Evolutionary conservation across 805 yeast genomes (phyloP).

Genomic region (Metahyphopichia silvanorum): DNA sequence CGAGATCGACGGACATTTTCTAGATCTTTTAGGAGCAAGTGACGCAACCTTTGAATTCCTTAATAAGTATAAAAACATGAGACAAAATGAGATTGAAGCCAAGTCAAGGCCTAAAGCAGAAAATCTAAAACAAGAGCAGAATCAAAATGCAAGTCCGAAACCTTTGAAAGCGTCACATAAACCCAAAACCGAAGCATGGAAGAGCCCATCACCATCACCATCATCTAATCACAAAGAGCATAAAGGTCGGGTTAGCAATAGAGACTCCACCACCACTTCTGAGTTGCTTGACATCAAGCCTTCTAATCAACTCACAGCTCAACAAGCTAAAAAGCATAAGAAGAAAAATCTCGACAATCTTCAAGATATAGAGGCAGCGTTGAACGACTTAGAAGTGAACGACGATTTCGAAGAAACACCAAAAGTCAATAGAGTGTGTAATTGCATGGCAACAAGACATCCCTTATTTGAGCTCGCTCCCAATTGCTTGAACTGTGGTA

Average conservation of each 20-base stretch:
- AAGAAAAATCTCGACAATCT: constrained; percentile 53
- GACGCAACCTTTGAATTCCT: constrained; percentile 50
- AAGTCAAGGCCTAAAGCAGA: constrained; percentile 7
- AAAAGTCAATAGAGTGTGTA: constrained; percentile 44
- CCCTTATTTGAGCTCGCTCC: constrained; percentile 89
- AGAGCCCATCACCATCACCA: constrained; percentile 3
- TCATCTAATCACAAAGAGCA: constrained; percentile 7
- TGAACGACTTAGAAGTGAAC: constrained; percentile 46
- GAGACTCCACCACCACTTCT: constrained; percentile 41
- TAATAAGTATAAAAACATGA: constrained; percentile 38
- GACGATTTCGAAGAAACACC: constrained; percentile 7
- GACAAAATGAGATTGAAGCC: constrained; percentile 23
- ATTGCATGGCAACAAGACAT: constrained; percentile 85
- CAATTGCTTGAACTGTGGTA: constrained; percentile 91
- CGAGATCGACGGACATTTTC: constrained; percentile 50
- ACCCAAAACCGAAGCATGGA: constrained; percentile 3
- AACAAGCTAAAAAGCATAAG: constrained; percentile 28
- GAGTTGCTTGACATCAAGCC: constrained; percentile 44
- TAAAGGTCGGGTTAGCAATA: constrained; percentile 4
- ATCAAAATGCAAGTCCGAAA: constrained; percentile 1
- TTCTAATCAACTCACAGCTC: constrained; percentile 15
- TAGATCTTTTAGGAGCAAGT: constrained; percentile 55
- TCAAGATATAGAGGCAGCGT: constrained; percentile 62
- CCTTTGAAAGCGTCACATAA: not conserved
- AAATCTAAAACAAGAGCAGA: constrained; percentile 3